A percentile compares a stretch with the other conserved stretches of the same genome.
phyloP scores from a whole-genome alignment of 2,329 filamentous ascomycete species.

The Xylariales sp. region DNA sequence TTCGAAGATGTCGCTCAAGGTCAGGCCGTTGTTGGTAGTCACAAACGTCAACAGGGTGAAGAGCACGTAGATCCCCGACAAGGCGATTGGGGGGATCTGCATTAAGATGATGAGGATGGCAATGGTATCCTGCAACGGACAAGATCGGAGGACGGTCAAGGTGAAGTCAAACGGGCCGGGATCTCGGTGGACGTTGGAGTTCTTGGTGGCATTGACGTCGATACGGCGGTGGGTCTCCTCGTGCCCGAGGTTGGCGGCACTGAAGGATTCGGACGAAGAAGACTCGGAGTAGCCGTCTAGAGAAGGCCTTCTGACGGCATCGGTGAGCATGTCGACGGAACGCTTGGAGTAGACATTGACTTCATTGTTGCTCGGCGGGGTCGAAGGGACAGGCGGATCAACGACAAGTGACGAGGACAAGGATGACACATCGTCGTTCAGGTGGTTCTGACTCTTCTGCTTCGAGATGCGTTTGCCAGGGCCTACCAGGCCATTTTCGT shows the following conservation, averaged over 20 bases:
- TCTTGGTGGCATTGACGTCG: slow-evolving; percentile 66
- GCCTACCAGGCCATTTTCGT: slow-evolving; percentile 84
- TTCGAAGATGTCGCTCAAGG: slow-evolving; percentile 87
- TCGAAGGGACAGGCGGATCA: slow-evolving; percentile 26
- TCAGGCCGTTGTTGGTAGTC: slow-evolving; percentile 72
- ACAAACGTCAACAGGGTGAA: slow-evolving; percentile 93
- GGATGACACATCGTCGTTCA: slow-evolving; percentile 26
- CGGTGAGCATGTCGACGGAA: slow-evolving; percentile 34
- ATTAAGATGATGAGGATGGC: slow-evolving; percentile 94
- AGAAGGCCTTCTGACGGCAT: slow-evolving; percentile 40
- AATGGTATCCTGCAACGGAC: slow-evolving; percentile 90
- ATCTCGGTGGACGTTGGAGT: slow-evolving; percentile 64
- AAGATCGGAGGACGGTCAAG: slow-evolving; percentile 81
- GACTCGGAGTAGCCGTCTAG: slow-evolving; percentile 51
- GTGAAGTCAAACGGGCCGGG: slow-evolving; percentile 71
- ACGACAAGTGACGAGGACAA: no score
- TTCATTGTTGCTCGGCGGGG: slow-evolving; percentile 32
- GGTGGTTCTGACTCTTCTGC: slow-evolving; percentile 42
- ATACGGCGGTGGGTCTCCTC: slow-evolving; percentile 58
- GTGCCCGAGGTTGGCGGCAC: slow-evolving; percentile 29
- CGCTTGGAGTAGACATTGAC: slow-evolving; percentile 30
- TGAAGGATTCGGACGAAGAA: slow-evolving; percentile 48
- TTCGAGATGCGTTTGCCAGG: slow-evolving; percentile 59
- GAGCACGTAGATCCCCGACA: slow-evolving; percentile 85
- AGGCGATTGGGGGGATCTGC: slow-evolving; percentile 81